Conservation (phyloP, 2,329 filamentous ascomycete species). For the Nemania sp. region DNA sequence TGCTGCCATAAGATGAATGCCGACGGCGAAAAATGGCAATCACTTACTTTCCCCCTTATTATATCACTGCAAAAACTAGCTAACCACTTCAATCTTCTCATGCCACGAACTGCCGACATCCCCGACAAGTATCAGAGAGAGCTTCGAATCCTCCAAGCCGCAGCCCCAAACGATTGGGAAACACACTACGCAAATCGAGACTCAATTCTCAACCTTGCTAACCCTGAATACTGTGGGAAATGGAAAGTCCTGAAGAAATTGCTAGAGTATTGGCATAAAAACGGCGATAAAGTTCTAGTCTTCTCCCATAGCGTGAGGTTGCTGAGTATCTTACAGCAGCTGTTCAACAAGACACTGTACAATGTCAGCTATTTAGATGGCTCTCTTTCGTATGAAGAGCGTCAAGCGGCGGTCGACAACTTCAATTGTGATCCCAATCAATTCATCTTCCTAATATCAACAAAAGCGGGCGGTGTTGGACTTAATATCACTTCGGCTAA, state of each 20-base stretch:
- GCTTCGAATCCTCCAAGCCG: constrained; percentile 77
- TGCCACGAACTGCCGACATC: constrained; percentile 74
- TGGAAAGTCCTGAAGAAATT: constrained; percentile 93
- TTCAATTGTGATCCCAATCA: constrained; percentile 90
- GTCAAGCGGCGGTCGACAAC: constrained; percentile 83
- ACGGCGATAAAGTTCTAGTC: constrained; percentile 93
- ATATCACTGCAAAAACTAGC: constrained; percentile 85
- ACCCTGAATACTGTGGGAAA: constrained; percentile 94
- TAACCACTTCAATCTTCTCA: constrained; percentile 90
- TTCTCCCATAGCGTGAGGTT: constrained; percentile 94
- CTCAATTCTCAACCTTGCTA: constrained; percentile 82
- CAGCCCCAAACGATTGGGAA: constrained; percentile 80
- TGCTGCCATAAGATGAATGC: constrained; percentile 77
- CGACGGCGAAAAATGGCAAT: constrained; percentile 76
- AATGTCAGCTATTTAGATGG: constrained; percentile 93
- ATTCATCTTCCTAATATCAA: constrained; percentile 96
- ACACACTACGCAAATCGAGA: constrained; percentile 80
- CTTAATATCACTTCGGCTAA: constrained; percentile 98
- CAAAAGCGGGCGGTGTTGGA: constrained; percentile 90
- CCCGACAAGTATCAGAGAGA: constrained; percentile 83
- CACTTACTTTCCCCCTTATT: constrained; percentile 87
- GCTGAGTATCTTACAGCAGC: constrained; percentile 82
- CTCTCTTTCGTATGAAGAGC: constrained; percentile 83
- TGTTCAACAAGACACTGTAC: constrained; percentile 91
- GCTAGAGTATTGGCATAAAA: constrained; percentile 88